Evolutionary conservation across 352 stramenopile genomes (phyloP), one percentile per base, ranked within the genome.

Genomic region (Phytophthora pisi): DNA sequence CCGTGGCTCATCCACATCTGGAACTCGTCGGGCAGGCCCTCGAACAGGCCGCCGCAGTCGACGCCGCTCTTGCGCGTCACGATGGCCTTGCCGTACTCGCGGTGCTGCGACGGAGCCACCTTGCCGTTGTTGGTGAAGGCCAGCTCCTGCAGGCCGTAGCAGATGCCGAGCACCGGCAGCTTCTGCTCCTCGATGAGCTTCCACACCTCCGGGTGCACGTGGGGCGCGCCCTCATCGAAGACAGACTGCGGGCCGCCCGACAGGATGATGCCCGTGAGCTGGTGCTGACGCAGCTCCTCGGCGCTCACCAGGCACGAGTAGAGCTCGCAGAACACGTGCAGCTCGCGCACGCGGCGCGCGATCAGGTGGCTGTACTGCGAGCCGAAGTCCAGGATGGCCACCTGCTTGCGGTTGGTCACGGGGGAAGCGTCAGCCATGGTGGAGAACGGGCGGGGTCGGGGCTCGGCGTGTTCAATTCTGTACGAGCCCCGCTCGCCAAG

Each of bases 1-100:
- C 97, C 97, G 81, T 99, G 98, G 75, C 92, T 98, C 98, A 99
- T 99, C 98, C 98, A 99, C 83, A 99, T 95, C 79, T 98, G 93
- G 78, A 99, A 98, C 59, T 98, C 86, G 24, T 96, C 90, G 20
- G 97, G 83, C 30, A 96, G 86, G 11, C 91, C 96, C 16, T 96
- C 75, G 64, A 99, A 96, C 13, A 99, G 82, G 2, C 79, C 78
- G 47, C 75, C 81, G 60, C 77, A 88, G 64, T 86, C 74, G 26
- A 79, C 72, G 49, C 56, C 81, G 26, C 68, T 75, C 72, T 91
- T 82, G 40, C 74, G 67, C 74, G 79, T 84, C 1, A 99, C 95
- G 30, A 97, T 94, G 42, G 98, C 91, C 77, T 99, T 98, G 64
- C 98, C 98, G 78, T 99, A 99, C 81, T 99, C 98, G 64, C 98